These are phyloP conservation scores for Ganoderma lingzhi DNA, from an alignment of 1,284 basidiomycete genomes.

Conservation along the genomic window DNA sequence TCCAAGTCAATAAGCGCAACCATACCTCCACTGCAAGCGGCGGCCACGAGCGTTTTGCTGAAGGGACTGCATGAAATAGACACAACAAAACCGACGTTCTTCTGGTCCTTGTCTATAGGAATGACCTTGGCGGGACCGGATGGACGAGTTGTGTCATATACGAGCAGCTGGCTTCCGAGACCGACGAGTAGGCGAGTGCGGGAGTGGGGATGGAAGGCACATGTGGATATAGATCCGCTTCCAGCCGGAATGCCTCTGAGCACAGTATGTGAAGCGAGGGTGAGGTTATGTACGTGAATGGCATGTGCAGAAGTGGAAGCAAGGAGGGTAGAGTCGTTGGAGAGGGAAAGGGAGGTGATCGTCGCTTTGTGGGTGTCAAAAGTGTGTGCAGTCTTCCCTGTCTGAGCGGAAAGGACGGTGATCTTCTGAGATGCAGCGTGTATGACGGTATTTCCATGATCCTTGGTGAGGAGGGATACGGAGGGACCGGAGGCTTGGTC, in stretches of 20 bases:
- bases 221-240: constrained; percentile 50
- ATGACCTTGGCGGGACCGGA: constrained; percentile 62
- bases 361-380: constrained; percentile 67
- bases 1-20: constrained; percentile 72
- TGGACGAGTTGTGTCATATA: constrained; percentile 70
- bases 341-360: constrained; percentile 62
- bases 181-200: constrained; percentile 65
- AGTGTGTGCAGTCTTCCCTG: constrained; percentile 59
- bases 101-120: constrained; percentile 55
- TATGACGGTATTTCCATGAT: constrained; percentile 54
- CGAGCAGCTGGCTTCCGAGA: constrained; percentile 57
- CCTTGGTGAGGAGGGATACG: constrained; percentile 53
- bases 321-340: constrained; percentile 64
- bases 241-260: constrained; percentile 58
- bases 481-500: constrained; percentile 37
- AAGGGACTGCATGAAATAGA: constrained; percentile 72
- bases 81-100: constrained; percentile 52
- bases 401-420: constrained; percentile 66
- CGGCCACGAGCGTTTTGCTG: constrained; percentile 72
- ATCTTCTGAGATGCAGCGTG: constrained; percentile 60
- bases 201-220: constrained; percentile 66
- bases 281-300: constrained; percentile 68
- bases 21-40: constrained; percentile 59
- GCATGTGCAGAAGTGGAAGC: constrained; percentile 59
- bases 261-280: constrained; percentile 56